These are phyloP conservation scores for Acorus calamus DNA, from an alignment of 106 monocot genomes.

Conservation along the genomic window DNA sequence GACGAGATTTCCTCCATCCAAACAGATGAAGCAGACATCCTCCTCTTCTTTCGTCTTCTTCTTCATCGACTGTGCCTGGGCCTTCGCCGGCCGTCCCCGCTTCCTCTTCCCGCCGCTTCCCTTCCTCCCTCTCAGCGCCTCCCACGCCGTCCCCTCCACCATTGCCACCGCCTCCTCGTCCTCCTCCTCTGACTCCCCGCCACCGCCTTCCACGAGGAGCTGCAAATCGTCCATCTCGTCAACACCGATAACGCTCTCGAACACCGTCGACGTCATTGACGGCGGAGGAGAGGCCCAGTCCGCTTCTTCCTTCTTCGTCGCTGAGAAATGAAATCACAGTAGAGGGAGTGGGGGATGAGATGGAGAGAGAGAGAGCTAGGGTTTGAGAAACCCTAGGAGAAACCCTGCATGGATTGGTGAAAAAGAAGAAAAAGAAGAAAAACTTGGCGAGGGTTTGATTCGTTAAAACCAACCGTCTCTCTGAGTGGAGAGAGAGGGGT, in stretches of 20 bases:
- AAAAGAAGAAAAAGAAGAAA: neutral
- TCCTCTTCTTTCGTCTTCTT: constrained; percentile 41
- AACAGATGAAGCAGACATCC: constrained; percentile 57
- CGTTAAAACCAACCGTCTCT: too few relatives aligned
- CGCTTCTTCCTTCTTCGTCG: too few relatives aligned
- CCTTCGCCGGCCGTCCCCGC: constrained; percentile 21
- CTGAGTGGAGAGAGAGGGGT: too few relatives aligned
- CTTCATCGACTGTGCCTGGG: constrained; percentile 3
- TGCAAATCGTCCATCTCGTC: too few relatives aligned
- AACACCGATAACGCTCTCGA: too few relatives aligned
- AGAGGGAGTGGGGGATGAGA: neutral
- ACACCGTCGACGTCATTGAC: neutral
- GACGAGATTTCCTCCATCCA: constrained; percentile 59
- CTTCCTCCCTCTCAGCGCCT: constrained; percentile 4
- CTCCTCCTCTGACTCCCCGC: constrained; percentile 2
- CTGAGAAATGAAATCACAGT: neutral
- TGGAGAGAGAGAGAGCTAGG: neutral
- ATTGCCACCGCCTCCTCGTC: neutral
- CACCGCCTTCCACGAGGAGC: neutral
- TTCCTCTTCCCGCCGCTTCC: constrained; percentile 23
- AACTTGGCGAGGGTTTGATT: neutral
- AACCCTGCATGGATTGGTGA: neutral
- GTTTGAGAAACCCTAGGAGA: neutral
- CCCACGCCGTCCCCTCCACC: neutral
- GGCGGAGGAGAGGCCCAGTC: neutral